Evolutionary conservation across 1,139 yeast species (phyloP), one percentile per base, ranked within the genome.

Genomic region (Arxiozyma telluris): DNA sequence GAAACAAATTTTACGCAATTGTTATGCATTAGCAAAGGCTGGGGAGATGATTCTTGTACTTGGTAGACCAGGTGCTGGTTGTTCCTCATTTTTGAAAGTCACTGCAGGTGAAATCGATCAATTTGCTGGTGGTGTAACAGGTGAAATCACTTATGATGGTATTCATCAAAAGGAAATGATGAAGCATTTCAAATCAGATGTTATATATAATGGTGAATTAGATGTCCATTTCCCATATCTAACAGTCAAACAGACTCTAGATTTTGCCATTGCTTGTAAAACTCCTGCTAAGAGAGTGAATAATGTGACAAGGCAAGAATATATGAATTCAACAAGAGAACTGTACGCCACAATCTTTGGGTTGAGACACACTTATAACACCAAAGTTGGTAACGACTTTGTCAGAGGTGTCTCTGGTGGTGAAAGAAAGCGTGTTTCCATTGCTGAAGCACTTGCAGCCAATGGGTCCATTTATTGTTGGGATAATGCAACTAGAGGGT

Each of bases 321-420:
- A 74, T 60, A 83, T 87, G 34, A 81, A 78, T 42, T 73, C 67
- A 8, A 64, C 63, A 49, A 76, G 78, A 61, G 81, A 79, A 55
- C 61, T 81, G 47, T 72, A 76, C 57, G 79, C 78, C 11, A 78
- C 83, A 0, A 71, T 76, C 30, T 80, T 78, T 58, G 85, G 85
- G 34, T 73, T 84, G 50, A 71, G 78, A 46, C 89, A 84, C 63
- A 83, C 87, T n/a, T 75, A 78, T 57, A 76, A 83, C 65, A 83
- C 90, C 34, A 77, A 79, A 60, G 90, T 84, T 41, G 91, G 91
- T 55, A 78, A 81, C 64, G 88, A 84, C 63, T 79, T 77, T 55
- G 78, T 85, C 47, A 78, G 91, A 64, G 94, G 94, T 70, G 87
- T 86, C 41, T 84, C 91, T 48, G 94, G 94, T 63, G 94, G 94